A percentile compares a stretch with the other conserved stretches of the same genome.
phyloP scores from a whole-genome alignment of 2,329 filamentous ascomycete species.

The Mycocentrospora acerina region DNA sequence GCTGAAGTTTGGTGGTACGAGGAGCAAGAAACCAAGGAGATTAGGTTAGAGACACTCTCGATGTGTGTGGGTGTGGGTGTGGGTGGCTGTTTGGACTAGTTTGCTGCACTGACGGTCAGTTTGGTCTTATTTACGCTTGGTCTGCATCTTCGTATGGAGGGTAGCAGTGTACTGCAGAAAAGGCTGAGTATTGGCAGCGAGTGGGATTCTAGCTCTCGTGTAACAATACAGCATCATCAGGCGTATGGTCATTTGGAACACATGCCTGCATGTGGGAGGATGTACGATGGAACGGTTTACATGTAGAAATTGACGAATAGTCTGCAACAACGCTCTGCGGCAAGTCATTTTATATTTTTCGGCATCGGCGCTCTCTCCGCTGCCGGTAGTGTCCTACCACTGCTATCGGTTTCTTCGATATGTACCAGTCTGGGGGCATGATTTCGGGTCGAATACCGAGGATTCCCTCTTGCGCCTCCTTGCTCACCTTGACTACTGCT shows the following conservation, averaged over 20 bases:
- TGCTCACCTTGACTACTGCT: constrained; percentile 34
- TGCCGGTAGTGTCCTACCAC: constrained; percentile 45
- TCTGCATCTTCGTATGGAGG: neutral
- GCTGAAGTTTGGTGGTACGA: constrained; percentile 93
- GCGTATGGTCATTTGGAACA: constrained; percentile 14
- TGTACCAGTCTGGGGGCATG: constrained; percentile 36
- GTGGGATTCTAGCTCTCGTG: constrained; percentile 7
- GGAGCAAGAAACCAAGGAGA: constrained; percentile 81
- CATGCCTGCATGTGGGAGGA: constrained; percentile 2
- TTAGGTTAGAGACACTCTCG: constrained; percentile 57
- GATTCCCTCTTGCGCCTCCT: constrained; percentile 37
- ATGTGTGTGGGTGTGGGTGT: constrained; percentile 24
- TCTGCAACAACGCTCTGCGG: constrained; percentile 4
- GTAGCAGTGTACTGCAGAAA: neutral
- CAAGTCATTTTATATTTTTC: constrained; percentile 37
- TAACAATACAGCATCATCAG: constrained; percentile 25
- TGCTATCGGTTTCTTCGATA: constrained; percentile 46
- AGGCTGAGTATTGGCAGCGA: neutral
- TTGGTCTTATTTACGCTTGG: no score
- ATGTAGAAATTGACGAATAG: constrained; percentile 5
- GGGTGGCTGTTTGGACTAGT: no score
- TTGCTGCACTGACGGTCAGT: no score
- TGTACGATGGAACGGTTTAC: constrained; percentile 3
- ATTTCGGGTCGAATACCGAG: constrained; percentile 30
- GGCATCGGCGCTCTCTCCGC: constrained; percentile 50